Conservation (phyloP, 1,284 basidiomycete genomes). For the Puccinia hordei region DNA sequence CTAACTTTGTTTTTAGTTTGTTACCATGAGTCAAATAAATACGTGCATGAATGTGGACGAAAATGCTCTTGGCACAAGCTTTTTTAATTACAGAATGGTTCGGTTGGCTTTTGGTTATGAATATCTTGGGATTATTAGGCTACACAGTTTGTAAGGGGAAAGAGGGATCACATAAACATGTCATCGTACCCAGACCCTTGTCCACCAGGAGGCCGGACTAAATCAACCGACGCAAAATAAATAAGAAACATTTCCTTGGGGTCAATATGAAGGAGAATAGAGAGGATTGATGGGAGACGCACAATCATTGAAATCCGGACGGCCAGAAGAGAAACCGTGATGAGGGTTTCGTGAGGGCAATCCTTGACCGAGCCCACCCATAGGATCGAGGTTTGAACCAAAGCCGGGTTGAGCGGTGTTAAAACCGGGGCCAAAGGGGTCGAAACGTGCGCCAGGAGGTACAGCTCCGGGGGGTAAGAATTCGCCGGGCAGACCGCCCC, state of each 20-base stretch:
- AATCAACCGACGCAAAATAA: not conserved
- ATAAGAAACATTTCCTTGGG: not conserved
- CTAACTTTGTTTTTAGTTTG: no score
- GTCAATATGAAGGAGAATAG: not conserved
- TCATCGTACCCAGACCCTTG: slow-evolving; percentile 6
- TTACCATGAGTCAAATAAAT: not conserved
- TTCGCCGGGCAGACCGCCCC: not conserved
- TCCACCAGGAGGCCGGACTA: slow-evolving; percentile 4
- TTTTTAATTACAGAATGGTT: no score
- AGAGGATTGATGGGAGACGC: not conserved
- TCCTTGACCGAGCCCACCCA: slow-evolving; percentile 46
- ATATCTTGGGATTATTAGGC: no score
- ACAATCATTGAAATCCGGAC: slow-evolving; percentile 9
- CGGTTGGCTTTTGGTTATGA: no score
- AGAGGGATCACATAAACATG: slow-evolving; percentile 36
- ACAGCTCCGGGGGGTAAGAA: slow-evolving; percentile 58
- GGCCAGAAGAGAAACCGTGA: not conserved
- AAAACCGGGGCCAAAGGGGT: slow-evolving; percentile 71
- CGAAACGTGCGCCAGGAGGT: slow-evolving; percentile 78
- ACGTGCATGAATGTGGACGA: no score
- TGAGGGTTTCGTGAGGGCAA: slow-evolving; percentile 33
- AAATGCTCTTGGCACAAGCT: no score
- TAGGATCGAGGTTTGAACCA: slow-evolving; percentile 26
- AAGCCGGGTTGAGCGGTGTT: not conserved
- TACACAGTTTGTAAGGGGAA: not conserved